Conservation (phyloP, 768 basidiomycete genomes). For the Cystoderma amianthinum region DNA sequence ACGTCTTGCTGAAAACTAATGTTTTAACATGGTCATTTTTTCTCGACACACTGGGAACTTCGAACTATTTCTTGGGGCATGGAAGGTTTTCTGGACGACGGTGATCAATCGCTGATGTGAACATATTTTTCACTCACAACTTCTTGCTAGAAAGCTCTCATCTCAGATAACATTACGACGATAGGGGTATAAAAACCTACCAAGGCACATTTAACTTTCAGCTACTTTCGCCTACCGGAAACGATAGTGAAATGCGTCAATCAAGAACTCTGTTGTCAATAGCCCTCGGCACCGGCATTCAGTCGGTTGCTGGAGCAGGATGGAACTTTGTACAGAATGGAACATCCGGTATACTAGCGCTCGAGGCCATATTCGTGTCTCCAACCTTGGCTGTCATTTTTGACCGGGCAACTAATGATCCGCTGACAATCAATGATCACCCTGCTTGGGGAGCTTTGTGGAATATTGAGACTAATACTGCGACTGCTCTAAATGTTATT, state of each 20-base stretch:
- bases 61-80: too few species aligned
- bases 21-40: too few species aligned
- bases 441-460: conserved; percentile 39
- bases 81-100: too few species aligned
- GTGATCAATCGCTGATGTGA: too few species aligned
- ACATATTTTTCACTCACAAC: too few species aligned
- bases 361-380: conserved; percentile 21
- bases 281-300: background rate
- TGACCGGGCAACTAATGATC: conserved; percentile 26
- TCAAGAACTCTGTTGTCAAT: background rate
- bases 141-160: too few species aligned
- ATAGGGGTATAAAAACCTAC: background rate
- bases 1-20: too few species aligned
- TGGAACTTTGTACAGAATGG: conserved; percentile 22
- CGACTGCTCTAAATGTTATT: conserved; percentile 23
- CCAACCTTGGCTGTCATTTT: conserved; percentile 20
- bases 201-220: background rate
- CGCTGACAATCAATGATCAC: conserved; percentile 31
- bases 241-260: background rate
- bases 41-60: too few species aligned
- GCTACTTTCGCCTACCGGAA: background rate
- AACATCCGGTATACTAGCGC: conserved; percentile 17
- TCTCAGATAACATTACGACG: too few species aligned
- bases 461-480: conserved; percentile 30
- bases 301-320: conserved; percentile 2